Base-by-base conservation (phyloP, 495 filamentous ascomycete species). In the Penicillium canescens region DNA sequence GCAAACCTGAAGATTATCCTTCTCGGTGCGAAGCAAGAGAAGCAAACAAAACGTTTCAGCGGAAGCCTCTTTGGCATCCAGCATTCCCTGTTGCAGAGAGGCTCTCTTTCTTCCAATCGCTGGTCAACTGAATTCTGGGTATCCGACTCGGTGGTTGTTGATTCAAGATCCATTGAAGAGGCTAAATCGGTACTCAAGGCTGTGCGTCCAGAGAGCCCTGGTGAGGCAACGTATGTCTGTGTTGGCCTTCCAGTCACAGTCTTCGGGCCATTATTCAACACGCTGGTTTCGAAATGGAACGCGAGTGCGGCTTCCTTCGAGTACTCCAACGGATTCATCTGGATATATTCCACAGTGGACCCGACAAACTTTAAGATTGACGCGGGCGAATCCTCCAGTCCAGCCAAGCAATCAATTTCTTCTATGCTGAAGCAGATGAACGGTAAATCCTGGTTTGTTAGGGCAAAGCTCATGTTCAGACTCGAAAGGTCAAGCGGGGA, bases 241-340 rank as follows among this genome's bases (percentile, higher is more conserved):
- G n/a, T n/a, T n/a, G n/a, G n/a, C n/a, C n/a, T n/a, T n/a, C n/a
- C n/a, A n/a, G n/a, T n/a, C n/a, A n/a, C n/a, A n/a, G n/a, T n/a
- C n/a, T n/a, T n/a, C n/a, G n/a, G n/a, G n/a, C 51, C 42, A 21
- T 38, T 54, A 23, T 54, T 46, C 36, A 54, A 54, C 36, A 54
- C 51, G 28, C 51, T 54, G 21, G 33, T 54, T 16, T 46, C 51
- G 3, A 33, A 36, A 40, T 46, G 36, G 33, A 54, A 46, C 42
- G 42, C 42, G 35, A 46, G 34, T 16, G 42, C 51, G 5, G 51
- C 42, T 31, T 54, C 34, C 28, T 46, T 54, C 36, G 42, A 52
- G 38, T 42, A 43, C 28, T 31, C 41, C 18, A 52, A 36, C 12
- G 41, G 50, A n/a, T 52, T 43, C 35, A 54, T 54, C 36, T 54